These are phyloP conservation scores for Crithidia fasciculata DNA, from an alignment of 208 protist species.

Conservation along the genomic window DNA sequence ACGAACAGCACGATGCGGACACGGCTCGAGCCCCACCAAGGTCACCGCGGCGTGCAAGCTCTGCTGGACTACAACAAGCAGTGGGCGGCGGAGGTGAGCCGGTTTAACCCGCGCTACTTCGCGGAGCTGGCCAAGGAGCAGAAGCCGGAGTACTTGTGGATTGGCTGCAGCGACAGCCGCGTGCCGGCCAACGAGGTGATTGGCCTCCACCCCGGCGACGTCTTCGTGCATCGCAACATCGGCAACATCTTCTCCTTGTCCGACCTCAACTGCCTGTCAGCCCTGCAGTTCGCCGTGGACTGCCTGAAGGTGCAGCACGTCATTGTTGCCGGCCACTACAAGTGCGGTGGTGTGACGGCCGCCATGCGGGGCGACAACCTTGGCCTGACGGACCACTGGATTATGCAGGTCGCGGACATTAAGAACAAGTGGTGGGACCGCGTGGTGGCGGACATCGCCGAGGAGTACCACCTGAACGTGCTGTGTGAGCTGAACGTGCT, in stretches of 20 bases:
- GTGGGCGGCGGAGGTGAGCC: constrained; percentile 77
- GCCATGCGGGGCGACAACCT: constrained; percentile 57
- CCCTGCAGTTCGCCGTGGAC: constrained; percentile 94
- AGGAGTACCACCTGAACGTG: constrained; percentile 47
- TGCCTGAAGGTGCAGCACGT: constrained; percentile 93
- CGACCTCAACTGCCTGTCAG: constrained; percentile 91
- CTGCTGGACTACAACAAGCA: constrained; percentile 89
- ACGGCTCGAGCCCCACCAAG: constrained; percentile 8
- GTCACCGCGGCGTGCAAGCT: constrained; percentile 56
- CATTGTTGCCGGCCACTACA: constrained; percentile 94
- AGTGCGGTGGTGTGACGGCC: constrained; percentile 92
- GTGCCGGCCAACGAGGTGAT: constrained; percentile 90
- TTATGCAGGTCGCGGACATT: constrained; percentile 68
- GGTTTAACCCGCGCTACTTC: constrained; percentile 91
- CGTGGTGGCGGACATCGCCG: constrained; percentile 51
- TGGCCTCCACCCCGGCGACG: constrained; percentile 86
- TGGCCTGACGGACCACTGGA: constrained; percentile 81
- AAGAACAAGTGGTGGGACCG: constrained; percentile 73
- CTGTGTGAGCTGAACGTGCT: constrained; percentile 86
- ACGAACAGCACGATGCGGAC: constrained; percentile 11
- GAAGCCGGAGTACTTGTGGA: constrained; percentile 93
- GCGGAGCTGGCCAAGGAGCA: constrained; percentile 75
- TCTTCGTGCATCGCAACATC: constrained; percentile 96
- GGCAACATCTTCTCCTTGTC: constrained; percentile 92
- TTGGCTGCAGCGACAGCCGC: constrained; percentile 92